phyloP scores from a whole-genome alignment of 805 yeast genomes.

The Metschnikowia kofuensis region DNA sequence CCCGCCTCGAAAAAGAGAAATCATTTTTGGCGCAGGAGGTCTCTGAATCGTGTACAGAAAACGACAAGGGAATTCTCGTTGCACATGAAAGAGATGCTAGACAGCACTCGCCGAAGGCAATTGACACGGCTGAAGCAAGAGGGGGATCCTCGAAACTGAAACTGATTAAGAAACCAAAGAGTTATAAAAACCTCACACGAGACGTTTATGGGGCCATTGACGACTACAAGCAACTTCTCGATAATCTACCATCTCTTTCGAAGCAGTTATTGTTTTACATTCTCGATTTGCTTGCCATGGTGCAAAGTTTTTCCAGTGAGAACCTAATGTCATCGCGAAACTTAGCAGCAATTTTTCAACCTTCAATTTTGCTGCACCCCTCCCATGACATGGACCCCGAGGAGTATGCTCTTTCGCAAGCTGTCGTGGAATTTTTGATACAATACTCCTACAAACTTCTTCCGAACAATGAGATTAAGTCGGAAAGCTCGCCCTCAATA shows the following conservation, averaged over 20 bases:
- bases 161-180: constrained; percentile 33
- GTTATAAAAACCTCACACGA: constrained; percentile 55
- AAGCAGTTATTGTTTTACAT: constrained; percentile 83
- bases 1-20: background rate
- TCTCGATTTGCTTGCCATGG: constrained; percentile 80
- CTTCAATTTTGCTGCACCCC: constrained; percentile 91
- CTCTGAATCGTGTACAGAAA: background rate
- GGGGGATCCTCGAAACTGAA: constrained; percentile 13
- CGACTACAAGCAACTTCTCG: constrained; percentile 67
- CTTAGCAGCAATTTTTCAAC: constrained; percentile 94
- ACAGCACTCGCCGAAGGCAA: background rate
- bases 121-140: background rate
- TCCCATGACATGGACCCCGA: constrained; percentile 89
- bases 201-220: constrained; percentile 68
- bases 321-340: constrained; percentile 92
- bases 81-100: background rate
- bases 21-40: background rate
- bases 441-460: constrained; percentile 78
- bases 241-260: constrained; percentile 69
- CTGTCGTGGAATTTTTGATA: constrained; percentile 84
- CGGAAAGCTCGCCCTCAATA: constrained; percentile 1
- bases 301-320: constrained; percentile 69
- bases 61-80: background rate
- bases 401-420: constrained; percentile 83
- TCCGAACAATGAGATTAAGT: constrained; percentile 41